These are phyloP conservation scores for Coemansia sp. DNA, from an alignment of 192 early-diverging fungal species.

Conservation along the genomic window DNA sequence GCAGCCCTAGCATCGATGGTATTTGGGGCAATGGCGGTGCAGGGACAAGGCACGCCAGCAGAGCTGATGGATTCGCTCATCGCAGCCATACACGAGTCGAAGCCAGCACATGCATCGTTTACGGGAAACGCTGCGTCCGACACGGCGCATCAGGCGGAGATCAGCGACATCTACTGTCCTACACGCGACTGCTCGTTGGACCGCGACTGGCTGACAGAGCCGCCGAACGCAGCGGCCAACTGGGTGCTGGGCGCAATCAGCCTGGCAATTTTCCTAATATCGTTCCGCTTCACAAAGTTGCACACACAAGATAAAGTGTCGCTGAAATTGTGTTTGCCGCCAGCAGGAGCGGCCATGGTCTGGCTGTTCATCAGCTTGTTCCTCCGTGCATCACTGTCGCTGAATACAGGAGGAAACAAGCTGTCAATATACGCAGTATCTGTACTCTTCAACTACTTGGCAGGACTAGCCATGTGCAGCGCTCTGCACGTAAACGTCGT, in stretches of 20 bases:
- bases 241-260: slow-evolving; percentile 23
- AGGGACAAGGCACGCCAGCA: no score
- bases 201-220: slow-evolving; percentile 28
- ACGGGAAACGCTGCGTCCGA: slow-evolving; percentile 4
- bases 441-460: slow-evolving; percentile 17
- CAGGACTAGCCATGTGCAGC: slow-evolving; percentile 2
- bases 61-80: no score
- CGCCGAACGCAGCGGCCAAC: slow-evolving; percentile 3
- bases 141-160: neutral
- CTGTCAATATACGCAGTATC: slow-evolving; percentile 11
- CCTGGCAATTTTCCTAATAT: neutral
- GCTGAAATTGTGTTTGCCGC: neutral
- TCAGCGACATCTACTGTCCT: slow-evolving; percentile 12
- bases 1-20: no score
- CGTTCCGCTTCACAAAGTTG: neutral
- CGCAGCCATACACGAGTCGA: neutral
- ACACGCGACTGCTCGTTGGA: slow-evolving; percentile 3
- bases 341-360: neutral
- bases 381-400: slow-evolving; percentile 17
- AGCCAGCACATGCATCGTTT: neutral
- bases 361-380: slow-evolving; percentile 19
- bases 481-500: neutral
- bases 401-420: neutral
- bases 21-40: no score
- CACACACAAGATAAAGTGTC: neutral